These are phyloP conservation scores for Hemisphaericaspora xylofermentans DNA, from an alignment of 1,139 yeast species.

Conservation along the genomic window DNA sequence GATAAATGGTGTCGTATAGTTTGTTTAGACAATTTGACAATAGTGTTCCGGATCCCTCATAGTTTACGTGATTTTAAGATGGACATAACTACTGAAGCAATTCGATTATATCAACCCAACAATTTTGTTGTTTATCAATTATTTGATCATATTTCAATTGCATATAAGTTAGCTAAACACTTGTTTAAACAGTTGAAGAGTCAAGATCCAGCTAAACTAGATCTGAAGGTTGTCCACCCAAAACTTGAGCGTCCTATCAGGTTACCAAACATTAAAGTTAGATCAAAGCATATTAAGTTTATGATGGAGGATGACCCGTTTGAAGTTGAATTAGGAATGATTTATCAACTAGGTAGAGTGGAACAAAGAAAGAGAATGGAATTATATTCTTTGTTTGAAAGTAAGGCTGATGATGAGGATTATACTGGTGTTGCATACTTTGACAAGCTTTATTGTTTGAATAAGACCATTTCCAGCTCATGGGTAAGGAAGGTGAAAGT, in stretches of 20 bases:
- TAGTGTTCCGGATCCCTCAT: conserved; percentile 11
- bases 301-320: conserved; percentile 81
- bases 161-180: conserved; percentile 56
- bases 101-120: conserved; percentile 47
- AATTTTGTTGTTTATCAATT: conserved; percentile 57
- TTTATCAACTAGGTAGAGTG: conserved; percentile 69
- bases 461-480: conserved; percentile 26
- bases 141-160: conserved; percentile 60
- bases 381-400: conserved; percentile 54
- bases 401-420: conserved; percentile 9
- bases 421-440: conserved; percentile 10
- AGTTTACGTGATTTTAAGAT: conserved; percentile 10
- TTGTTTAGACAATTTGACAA: conserved; percentile 40
- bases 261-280: conserved; percentile 55
- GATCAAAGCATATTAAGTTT: conserved; percentile 47
- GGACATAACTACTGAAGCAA: conserved; percentile 22
- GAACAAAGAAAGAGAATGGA: conserved; percentile 72
- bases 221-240: conserved; percentile 27
- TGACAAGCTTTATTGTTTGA: conserved; percentile 16
- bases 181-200: conserved; percentile 46
- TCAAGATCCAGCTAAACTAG: conserved; percentile 20
- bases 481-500: conserved; percentile 54
- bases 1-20: conserved; percentile 53
- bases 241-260: conserved; percentile 41
- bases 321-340: conserved; percentile 73